Conservation (phyloP, 768 basidiomycete genomes). For the Boletus barrowsii region DNA sequence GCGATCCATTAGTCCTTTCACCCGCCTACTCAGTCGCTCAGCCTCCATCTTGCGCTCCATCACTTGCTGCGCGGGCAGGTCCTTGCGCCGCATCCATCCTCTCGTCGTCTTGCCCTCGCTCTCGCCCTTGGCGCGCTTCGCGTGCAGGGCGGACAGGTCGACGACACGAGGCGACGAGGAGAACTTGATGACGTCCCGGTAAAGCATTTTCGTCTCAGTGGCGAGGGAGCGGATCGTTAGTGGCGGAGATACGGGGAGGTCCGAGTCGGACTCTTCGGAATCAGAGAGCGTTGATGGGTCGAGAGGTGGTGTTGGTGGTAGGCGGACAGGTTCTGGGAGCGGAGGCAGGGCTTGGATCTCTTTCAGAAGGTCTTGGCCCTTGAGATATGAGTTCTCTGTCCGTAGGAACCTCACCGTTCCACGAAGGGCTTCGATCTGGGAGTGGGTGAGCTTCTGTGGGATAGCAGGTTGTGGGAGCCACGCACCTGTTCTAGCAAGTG, state of each 20-base stretch:
- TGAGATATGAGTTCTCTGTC: constrained; percentile 89
- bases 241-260: constrained; percentile 39
- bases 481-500: constrained; percentile 83
- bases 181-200: constrained; percentile 84
- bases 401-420: constrained; percentile 91
- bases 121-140: constrained; percentile 48
- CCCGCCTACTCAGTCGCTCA: constrained; percentile 63
- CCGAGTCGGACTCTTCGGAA: constrained; percentile 59
- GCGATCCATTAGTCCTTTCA: constrained; percentile 68
- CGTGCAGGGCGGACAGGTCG: constrained; percentile 67
- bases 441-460: constrained; percentile 5
- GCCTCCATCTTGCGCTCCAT: constrained; percentile 73
- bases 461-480: constrained; percentile 5
- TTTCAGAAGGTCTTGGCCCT: constrained; percentile 84
- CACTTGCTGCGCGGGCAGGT: constrained; percentile 79
- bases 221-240: constrained; percentile 63
- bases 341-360: constrained; percentile 75
- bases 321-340: constrained; percentile 47
- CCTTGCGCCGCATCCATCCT: constrained; percentile 79
- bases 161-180: constrained; percentile 83
- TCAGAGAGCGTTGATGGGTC: constrained; percentile 66
- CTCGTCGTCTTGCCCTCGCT: constrained; percentile 43
- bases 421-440: constrained; percentile 84
- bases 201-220: constrained; percentile 82
- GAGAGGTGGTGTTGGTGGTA: constrained; percentile 62